These are phyloP conservation scores for Ophiostoma ips DNA, from an alignment of 2,329 filamentous ascomycete species.

Conservation along the genomic window DNA sequence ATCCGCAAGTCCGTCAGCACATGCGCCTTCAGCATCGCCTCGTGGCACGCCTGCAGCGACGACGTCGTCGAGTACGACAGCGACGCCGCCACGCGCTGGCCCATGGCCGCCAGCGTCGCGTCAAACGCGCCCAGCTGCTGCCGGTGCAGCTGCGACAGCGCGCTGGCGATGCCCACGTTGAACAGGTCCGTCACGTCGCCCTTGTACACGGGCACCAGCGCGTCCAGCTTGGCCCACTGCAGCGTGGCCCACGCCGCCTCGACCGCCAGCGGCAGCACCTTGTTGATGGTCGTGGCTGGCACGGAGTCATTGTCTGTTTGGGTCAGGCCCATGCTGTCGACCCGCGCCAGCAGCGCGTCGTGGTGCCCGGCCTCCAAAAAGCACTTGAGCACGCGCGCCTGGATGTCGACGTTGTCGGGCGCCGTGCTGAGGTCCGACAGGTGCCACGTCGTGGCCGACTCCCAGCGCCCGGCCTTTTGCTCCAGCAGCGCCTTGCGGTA, in stretches of 20 bases:
- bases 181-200: conserved; percentile 49
- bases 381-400: conserved; percentile 73
- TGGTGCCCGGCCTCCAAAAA: conserved; percentile 93
- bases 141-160: conserved; percentile 45
- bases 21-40: conserved; percentile 74
- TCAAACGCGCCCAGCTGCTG: conserved; percentile 38
- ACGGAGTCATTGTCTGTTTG: too few relatives aligned
- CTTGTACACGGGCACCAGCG: conserved; percentile 45
- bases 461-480: conserved; percentile 84
- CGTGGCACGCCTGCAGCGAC: conserved; percentile 73
- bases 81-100: conserved; percentile 55
- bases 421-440: conserved; percentile 74
- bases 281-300: conserved; percentile 37
- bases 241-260: conserved; percentile 87
- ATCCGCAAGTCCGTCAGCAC: conserved; percentile 77
- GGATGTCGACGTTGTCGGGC: conserved; percentile 62
- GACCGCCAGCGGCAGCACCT: conserved; percentile 67
- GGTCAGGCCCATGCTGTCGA: conserved; percentile 53
- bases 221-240: conserved; percentile 62
- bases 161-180: conserved; percentile 64
- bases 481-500: conserved; percentile 90
- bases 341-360: conserved; percentile 74
- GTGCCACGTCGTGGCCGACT: conserved; percentile 94
- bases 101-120: conserved; percentile 46
- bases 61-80: conserved; percentile 65